These are phyloP conservation scores for Vigna mungo DNA, from an alignment of 306 rosid genomes.

Conservation along the genomic window DNA sequence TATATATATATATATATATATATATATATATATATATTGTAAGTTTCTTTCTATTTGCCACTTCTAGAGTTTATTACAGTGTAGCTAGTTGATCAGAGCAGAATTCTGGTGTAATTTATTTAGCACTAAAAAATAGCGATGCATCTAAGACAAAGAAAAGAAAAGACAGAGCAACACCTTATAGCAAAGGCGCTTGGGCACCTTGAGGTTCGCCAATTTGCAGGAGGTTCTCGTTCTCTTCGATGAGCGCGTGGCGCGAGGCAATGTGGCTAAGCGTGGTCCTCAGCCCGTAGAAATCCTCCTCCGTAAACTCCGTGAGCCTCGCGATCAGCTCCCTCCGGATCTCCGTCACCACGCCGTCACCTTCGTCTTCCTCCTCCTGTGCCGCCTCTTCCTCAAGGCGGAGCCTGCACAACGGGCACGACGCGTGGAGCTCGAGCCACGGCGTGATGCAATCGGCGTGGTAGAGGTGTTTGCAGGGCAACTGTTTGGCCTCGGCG, in stretches of 20 bases:
- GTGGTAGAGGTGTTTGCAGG: slow-evolving; percentile 82
- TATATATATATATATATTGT: too few species aligned
- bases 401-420: slow-evolving; percentile 83
- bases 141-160: background rate
- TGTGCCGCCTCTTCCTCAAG: slow-evolving; percentile 8
- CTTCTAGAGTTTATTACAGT: too few species aligned
- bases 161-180: background rate
- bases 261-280: slow-evolving; percentile 72
- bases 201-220: background rate
- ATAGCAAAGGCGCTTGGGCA: background rate
- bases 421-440: slow-evolving; percentile 68
- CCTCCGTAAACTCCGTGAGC: slow-evolving; percentile 58
- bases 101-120: background rate
- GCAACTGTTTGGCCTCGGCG: slow-evolving; percentile 67
- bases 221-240: background rate
- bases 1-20: too few species aligned
- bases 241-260: slow-evolving; percentile 47
- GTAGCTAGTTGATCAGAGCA: too few species aligned
- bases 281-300: slow-evolving; percentile 62
- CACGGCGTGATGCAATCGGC: slow-evolving; percentile 85
- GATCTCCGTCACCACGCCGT: background rate
- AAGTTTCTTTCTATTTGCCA: too few species aligned
- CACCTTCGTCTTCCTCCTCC: background rate
- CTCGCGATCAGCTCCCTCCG: slow-evolving; percentile 50
- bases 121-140: background rate